Evolutionary conservation across 2,329 filamentous ascomycete genomes (phyloP).

Genomic region (Akanthomyces muscarius): DNA sequence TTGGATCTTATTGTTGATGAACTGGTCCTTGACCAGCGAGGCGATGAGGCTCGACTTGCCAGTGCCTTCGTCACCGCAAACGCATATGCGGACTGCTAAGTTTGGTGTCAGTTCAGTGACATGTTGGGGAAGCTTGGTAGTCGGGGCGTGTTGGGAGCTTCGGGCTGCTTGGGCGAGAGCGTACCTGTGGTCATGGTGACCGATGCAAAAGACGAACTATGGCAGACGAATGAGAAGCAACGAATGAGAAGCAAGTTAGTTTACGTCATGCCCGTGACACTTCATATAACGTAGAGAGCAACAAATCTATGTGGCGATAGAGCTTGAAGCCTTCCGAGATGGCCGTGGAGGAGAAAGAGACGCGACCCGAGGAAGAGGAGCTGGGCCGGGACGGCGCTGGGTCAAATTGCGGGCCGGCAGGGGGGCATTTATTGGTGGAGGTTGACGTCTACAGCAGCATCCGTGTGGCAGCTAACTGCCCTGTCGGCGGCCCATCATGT

Average conservation of each 20-base stretch:
- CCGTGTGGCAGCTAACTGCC: not conserved
- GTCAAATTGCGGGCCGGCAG: slow-evolving; percentile 11
- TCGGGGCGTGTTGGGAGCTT: not conserved
- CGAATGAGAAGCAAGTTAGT: not conserved
- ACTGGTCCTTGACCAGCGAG: slow-evolving; percentile 94
- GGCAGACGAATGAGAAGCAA: not conserved
- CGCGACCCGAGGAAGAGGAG: slow-evolving; percentile 15
- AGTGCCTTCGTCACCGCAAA: slow-evolving; percentile 94
- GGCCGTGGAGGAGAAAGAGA: slow-evolving; percentile 12
- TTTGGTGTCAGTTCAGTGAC: not conserved
- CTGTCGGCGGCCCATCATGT: not conserved
- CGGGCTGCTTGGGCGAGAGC: not conserved
- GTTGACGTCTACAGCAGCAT: not conserved
- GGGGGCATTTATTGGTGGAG: not conserved
- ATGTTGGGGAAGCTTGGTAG: not conserved
- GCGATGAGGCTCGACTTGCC: slow-evolving; percentile 92
- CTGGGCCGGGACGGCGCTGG: slow-evolving; percentile 8
- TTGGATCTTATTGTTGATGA: slow-evolving; percentile 93
- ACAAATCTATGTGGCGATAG: not conserved
- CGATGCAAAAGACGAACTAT: not conserved
- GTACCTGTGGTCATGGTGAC: slow-evolving; percentile 28
- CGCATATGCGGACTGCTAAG: slow-evolving; percentile 76
- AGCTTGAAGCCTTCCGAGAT: slow-evolving; percentile 4
- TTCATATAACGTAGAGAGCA: not conserved
- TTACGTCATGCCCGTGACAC: slow-evolving; percentile 11